Conservation (phyloP, 257 asterid genomes). For the Nyctanthes arbortristis region DNA sequence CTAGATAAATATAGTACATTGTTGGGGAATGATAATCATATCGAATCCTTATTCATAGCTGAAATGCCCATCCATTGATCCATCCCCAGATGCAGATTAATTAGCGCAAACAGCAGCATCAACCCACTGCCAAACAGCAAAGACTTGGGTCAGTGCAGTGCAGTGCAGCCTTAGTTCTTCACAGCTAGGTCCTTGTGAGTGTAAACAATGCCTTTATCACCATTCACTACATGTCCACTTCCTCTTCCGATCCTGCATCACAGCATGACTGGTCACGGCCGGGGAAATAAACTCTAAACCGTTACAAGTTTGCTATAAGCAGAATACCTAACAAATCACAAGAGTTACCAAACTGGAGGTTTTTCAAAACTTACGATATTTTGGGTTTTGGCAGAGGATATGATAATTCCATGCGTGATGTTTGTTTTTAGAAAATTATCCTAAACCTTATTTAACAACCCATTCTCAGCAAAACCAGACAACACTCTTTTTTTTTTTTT, state of each 20-base stretch:
- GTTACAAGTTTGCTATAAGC: background rate
- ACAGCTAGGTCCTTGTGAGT: slow-evolving; percentile 48
- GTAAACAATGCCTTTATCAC: slow-evolving; percentile 44
- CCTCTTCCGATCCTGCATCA: slow-evolving; percentile 54
- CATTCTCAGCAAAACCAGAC: too few relatives aligned
- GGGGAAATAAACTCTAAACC: background rate
- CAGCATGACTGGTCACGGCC: background rate
- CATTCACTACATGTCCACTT: slow-evolving; percentile 51
- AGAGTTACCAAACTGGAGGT: background rate
- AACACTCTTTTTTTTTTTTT: too few relatives aligned
- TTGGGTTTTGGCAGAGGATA: background rate
- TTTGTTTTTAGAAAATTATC: too few relatives aligned
- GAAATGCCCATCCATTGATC: background rate
- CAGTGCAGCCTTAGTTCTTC: slow-evolving; percentile 16
- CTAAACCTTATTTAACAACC: too few relatives aligned
- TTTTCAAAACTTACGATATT: background rate
- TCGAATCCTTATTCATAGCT: background rate
- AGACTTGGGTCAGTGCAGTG: background rate
- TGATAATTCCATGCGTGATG: background rate
- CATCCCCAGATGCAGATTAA: slow-evolving; percentile 5
- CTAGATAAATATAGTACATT: background rate
- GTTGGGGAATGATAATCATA: background rate
- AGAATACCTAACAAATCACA: background rate
- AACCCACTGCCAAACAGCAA: background rate
- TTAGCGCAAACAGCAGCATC: slow-evolving; percentile 6